Conservation (phyloP, 2,329 filamentous ascomycete species). For the Fusarium buxicola region DNA sequence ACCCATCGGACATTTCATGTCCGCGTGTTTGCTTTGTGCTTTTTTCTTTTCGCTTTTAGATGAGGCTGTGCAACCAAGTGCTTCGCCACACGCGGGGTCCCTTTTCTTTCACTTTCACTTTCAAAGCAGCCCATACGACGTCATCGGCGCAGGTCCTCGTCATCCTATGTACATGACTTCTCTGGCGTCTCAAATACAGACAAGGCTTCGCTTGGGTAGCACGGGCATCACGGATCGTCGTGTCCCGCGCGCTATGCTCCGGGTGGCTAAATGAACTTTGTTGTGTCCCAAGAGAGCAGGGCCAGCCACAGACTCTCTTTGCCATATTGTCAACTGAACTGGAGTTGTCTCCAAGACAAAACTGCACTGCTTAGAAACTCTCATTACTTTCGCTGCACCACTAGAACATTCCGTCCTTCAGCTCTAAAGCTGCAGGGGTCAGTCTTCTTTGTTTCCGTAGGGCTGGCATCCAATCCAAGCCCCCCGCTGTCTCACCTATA, state of each 20-base stretch:
- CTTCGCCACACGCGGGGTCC: slow-evolving; percentile 36
- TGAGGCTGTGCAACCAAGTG: slow-evolving; percentile 29
- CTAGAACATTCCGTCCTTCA: slow-evolving; percentile 5
- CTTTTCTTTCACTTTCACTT: too few relatives aligned
- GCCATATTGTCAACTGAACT: background rate
- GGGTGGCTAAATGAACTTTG: too few relatives aligned
- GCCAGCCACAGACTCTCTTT: too few relatives aligned
- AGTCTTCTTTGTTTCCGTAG: slow-evolving; percentile 15
- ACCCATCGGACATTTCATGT: background rate
- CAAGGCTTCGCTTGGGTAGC: too few relatives aligned
- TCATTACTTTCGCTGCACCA: slow-evolving; percentile 11
- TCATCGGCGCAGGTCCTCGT: slow-evolving; percentile 14
- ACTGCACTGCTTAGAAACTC: background rate
- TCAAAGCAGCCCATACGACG: slow-evolving; percentile 3
- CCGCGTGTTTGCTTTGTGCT: background rate
- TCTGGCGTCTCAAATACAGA: slow-evolving; percentile 6
- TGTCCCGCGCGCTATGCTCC: too few relatives aligned
- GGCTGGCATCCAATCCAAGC: slow-evolving; percentile 19
- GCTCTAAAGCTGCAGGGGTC: background rate
- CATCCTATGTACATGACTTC: background rate
- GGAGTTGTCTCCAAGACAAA: background rate
- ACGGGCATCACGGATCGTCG: too few relatives aligned
- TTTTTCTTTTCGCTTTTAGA: too few relatives aligned
- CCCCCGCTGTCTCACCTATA: slow-evolving; percentile 10
- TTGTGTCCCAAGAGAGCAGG: too few relatives aligned